Evolutionary conservation across 345 rosid species (phyloP).

Genomic region (Eutrema japonicum): DNA sequence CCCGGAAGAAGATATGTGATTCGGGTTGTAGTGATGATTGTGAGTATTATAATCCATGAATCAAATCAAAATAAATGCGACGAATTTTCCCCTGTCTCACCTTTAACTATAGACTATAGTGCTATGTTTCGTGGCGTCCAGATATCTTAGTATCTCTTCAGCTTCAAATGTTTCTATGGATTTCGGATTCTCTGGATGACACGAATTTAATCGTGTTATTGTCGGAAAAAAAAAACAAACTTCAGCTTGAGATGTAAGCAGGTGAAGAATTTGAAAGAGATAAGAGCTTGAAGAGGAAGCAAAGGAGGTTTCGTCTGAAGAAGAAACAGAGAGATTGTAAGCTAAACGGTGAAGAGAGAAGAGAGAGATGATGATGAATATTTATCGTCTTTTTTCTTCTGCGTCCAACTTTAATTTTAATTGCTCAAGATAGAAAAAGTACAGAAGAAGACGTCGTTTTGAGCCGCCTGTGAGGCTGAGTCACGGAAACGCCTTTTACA

Average conservation of each 20-base stretch:
- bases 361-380: slow-evolving; percentile 27
- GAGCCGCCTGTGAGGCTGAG: slow-evolving; percentile 45
- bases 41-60: slow-evolving; percentile 68
- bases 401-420: slow-evolving; percentile 43
- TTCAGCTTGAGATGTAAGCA: slow-evolving; percentile 71
- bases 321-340: neutral
- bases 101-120: neutral
- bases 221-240: neutral
- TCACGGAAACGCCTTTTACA: slow-evolving; percentile 39
- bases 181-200: neutral
- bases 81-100: neutral
- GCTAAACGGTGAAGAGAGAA: slow-evolving; percentile 17
- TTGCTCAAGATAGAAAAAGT: slow-evolving; percentile 41
- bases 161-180: neutral
- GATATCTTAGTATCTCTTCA: too few species aligned
- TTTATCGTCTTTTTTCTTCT: slow-evolving; percentile 41
- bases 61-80: neutral
- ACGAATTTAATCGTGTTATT: neutral
- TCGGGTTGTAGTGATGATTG: slow-evolving; percentile 54
- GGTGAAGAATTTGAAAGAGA: slow-evolving; percentile 42
- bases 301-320: slow-evolving; percentile 40
- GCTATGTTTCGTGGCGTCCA: slow-evolving; percentile 31
- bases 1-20: slow-evolving; percentile 42
- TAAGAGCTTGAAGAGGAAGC: slow-evolving; percentile 82
- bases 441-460: slow-evolving; percentile 39